Evolutionary conservation across 2,329 filamentous ascomycete species (phyloP).

Genomic region (Pseudogymnoascus sp.): DNA sequence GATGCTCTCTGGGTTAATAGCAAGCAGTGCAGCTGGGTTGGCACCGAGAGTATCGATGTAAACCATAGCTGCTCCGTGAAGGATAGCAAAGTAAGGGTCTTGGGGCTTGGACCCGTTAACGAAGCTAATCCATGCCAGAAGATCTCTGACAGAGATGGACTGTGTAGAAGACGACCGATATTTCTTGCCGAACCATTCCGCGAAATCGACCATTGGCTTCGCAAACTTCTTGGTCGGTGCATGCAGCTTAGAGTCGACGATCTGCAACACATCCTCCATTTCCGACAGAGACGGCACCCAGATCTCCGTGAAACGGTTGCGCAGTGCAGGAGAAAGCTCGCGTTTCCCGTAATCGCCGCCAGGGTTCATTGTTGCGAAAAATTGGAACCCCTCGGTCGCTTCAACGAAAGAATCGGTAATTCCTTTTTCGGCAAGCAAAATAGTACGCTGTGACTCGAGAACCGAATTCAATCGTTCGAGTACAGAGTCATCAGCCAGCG

Average conservation of each 20-base stretch:
- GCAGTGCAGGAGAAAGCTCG: conserved; percentile 86
- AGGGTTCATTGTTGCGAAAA: conserved; percentile 98
- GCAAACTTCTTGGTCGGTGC: conserved; percentile 50
- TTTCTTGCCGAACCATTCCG: conserved; percentile 81
- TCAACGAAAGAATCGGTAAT: conserved; percentile 72
- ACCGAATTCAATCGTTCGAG: conserved; percentile 94
- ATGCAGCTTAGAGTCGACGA: conserved; percentile 68
- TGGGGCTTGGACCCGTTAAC: conserved; percentile 55
- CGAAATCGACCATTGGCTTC: conserved; percentile 70
- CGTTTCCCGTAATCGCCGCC: conserved; percentile 98
- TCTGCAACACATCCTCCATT: conserved; percentile 77
- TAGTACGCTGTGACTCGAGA: conserved; percentile 75
- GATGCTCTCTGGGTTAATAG: conserved; percentile 62
- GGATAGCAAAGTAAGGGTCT: conserved; percentile 40
- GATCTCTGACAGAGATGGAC: conserved; percentile 82
- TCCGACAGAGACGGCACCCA: conserved; percentile 90
- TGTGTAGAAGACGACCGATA: conserved; percentile 70
- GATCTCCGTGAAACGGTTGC: conserved; percentile 97
- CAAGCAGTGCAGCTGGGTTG: conserved; percentile 82
- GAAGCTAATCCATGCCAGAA: conserved; percentile 89
- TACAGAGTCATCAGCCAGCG: conserved; percentile 93
- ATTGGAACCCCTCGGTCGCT: conserved; percentile 77
- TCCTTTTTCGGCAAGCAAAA: conserved; percentile 91
- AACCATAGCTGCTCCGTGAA: conserved; percentile 90
- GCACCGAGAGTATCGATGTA: conserved; percentile 94